Conservation (phyloP, 225 moss, liverwort and hornwort species). For the Rhytidiadelphus loreus region DNA sequence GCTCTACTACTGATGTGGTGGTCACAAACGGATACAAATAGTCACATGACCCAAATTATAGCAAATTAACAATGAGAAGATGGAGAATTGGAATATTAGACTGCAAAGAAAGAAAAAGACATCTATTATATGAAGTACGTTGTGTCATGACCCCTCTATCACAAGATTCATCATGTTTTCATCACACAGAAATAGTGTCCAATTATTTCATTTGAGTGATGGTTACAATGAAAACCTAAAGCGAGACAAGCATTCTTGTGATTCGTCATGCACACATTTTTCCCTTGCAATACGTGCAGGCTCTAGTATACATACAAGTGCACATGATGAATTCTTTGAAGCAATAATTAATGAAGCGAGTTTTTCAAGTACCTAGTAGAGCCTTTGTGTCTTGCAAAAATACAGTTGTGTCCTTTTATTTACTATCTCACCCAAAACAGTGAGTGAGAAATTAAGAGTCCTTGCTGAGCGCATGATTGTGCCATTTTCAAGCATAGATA, state of each 20-base stretch:
- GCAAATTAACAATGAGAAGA: neutral
- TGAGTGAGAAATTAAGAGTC: neutral
- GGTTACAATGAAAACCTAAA: neutral
- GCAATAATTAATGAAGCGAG: neutral
- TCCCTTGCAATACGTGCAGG: neutral
- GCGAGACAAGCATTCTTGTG: fast-evolving
- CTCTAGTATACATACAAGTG: neutral
- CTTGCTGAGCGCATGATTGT: neutral
- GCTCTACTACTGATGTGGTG: neutral
- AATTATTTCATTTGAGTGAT: neutral
- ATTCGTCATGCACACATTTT: neutral
- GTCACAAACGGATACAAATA: neutral
- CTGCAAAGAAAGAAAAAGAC: too few species aligned
- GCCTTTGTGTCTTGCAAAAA: neutral
- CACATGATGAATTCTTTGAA: neutral
- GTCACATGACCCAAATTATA: neutral
- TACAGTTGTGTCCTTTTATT: neutral
- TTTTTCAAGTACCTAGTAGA: neutral
- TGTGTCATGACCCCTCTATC: too few species aligned
- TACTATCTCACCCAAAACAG: neutral
- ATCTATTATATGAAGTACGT: too few species aligned
- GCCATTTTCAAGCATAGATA: neutral
- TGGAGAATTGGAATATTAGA: neutral
- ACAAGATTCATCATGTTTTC: neutral
- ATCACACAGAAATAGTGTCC: neutral